These are phyloP conservation scores for Phytophthora rubi DNA, from an alignment of 352 stramenopile genomes.

Conservation along the genomic window DNA sequence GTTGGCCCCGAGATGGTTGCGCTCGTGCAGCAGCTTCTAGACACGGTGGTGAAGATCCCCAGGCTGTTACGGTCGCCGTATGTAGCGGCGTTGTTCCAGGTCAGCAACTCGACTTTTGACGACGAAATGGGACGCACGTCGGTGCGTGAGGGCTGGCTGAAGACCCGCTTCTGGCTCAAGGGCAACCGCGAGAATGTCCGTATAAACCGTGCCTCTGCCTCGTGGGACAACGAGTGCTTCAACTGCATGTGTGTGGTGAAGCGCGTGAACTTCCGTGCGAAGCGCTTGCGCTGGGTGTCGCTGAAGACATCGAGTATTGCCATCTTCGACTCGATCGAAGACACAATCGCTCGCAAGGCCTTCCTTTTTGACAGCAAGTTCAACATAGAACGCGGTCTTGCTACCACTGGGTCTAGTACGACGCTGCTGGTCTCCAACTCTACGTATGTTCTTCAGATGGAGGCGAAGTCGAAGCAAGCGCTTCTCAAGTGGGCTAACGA, in stretches of 20 bases:
- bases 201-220: constrained; percentile 76
- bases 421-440: constrained; percentile 81
- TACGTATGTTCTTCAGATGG: constrained; percentile 86
- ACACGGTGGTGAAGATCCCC: constrained; percentile 69
- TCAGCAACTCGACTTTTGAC: constrained; percentile 87
- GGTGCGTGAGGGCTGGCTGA: constrained; percentile 83
- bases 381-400: constrained; percentile 80
- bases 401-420: constrained; percentile 78
- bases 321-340: constrained; percentile 81
- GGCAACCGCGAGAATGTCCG: constrained; percentile 87
- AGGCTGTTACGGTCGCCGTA: constrained; percentile 69
- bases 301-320: constrained; percentile 84
- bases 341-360: constrained; percentile 68
- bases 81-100: constrained; percentile 82
- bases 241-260: constrained; percentile 92
- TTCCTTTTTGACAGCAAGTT: constrained; percentile 88
- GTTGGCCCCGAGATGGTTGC: constrained; percentile 77
- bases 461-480: constrained; percentile 82
- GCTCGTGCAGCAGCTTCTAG: constrained; percentile 79
- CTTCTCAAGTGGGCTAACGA: constrained; percentile 87
- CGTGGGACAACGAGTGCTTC: constrained; percentile 89
- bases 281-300: constrained; percentile 83
- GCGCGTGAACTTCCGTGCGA: constrained; percentile 83
- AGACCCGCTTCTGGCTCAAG: constrained; percentile 85
- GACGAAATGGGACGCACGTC: constrained; percentile 84